Conservation (phyloP, 2,329 filamentous ascomycete genomes). For the Fusarium hostae region DNA sequence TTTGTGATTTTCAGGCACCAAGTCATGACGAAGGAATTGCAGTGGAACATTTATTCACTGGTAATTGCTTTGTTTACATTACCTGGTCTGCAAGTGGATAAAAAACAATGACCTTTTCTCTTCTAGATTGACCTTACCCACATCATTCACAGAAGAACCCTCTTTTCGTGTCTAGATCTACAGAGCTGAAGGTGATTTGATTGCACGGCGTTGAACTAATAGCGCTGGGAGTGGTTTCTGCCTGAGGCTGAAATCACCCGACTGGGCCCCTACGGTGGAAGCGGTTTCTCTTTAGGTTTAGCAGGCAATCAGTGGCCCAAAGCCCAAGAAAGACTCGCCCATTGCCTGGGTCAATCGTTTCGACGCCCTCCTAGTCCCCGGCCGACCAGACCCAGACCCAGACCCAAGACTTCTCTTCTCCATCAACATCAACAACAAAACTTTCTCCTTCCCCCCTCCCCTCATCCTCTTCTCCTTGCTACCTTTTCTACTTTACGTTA, state of each 20-base stretch:
- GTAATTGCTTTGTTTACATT: conserved; percentile 20
- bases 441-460: conserved; percentile 34
- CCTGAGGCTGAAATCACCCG: conserved; percentile 43
- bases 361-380: conserved; percentile 35
- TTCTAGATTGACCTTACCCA: conserved; percentile 22
- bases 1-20: background rate
- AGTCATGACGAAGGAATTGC: background rate
- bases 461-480: conserved; percentile 25
- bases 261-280: conserved; percentile 29
- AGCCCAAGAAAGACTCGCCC: conserved; percentile 38
- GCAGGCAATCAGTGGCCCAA: conserved; percentile 22
- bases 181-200: conserved; percentile 11
- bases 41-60: background rate
- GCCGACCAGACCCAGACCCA: conserved; percentile 30
- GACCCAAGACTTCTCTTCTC: conserved; percentile 37
- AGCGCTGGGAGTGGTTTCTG: conserved; percentile 22
- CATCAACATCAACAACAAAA: conserved; percentile 45
- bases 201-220: conserved; percentile 2
- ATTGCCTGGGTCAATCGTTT: conserved; percentile 39
- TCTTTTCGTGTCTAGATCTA: conserved; percentile 9
- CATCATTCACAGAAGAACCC: conserved; percentile 17
- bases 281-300: conserved; percentile 40
- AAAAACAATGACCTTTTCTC: conserved; percentile 11
- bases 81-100: conserved; percentile 20
- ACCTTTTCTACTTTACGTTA: conserved; percentile 10